These are phyloP conservation scores for Oxalis stricta DNA, from an alignment of 441 rosid genomes.

Conservation along the genomic window DNA sequence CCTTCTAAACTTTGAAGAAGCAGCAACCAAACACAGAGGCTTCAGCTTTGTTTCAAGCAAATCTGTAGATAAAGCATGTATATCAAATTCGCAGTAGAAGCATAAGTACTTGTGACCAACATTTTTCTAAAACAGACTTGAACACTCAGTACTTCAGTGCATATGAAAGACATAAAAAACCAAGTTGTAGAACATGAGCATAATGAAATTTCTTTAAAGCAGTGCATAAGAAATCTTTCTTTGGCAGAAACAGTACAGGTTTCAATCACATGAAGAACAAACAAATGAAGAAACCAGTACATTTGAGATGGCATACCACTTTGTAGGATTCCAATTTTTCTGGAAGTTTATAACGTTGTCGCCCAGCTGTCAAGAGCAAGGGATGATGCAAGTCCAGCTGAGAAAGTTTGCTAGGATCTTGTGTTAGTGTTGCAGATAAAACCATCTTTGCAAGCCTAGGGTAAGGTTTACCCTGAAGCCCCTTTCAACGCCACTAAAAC, in stretches of 20 bases:
- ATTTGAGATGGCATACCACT: conserved; percentile 35
- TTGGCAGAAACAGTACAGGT: no score
- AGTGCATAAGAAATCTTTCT: no score
- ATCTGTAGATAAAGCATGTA: conserved; percentile 32
- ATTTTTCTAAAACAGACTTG: no score
- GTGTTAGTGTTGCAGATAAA: conserved; percentile 84
- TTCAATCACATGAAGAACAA: no score
- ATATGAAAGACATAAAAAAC: no score
- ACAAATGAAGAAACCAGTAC: neutral
- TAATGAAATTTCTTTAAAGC: no score
- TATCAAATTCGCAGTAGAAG: no score
- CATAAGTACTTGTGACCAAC: no score
- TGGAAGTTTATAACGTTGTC: conserved; percentile 59
- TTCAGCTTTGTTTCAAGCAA: conserved; percentile 59
- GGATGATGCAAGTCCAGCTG: conserved; percentile 93
- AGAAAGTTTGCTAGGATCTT: conserved; percentile 92
- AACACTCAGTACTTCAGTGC: no score
- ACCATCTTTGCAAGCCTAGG: conserved; percentile 86
- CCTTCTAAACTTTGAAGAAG: conserved; percentile 61
- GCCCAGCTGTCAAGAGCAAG: conserved; percentile 69
- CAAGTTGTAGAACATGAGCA: no score
- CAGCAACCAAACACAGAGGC: conserved; percentile 65
- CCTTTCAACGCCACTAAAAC: conserved; percentile 68
- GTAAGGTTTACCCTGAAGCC: conserved; percentile 61
- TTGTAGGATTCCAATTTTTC: conserved; percentile 72